Base-by-base conservation (phyloP, 177 flowering plant genomes). In the Vitis hybrid region DNA sequence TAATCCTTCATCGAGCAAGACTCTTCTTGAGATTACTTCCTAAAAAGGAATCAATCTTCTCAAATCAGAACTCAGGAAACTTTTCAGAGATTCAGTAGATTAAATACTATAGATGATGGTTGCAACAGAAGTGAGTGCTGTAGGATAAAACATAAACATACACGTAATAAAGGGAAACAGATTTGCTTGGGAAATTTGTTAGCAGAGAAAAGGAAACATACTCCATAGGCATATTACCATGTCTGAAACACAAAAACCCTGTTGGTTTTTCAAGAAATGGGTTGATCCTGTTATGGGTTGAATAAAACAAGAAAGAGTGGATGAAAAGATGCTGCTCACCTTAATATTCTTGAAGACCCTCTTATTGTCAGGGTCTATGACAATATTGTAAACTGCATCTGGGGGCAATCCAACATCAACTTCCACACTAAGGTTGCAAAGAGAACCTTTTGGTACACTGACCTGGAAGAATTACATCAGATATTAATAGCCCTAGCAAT, bases 301-400 rank as follows among this genome's bases (percentile, higher is more conserved):
- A 19, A 14, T 10, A 19, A 59, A 59, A 59, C 9, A 33, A 64
- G 53, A 61, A 51, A 10, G 50, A 62, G 33, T 10, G 63, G 65
- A 18, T 50, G 51, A 66, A 31, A 66, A 39, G 19, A 56, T 53
- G 60, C 12, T 21, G 68, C 68, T 73, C 70, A 91, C 99, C 93
- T 92, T 86, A 60, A 95, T 93, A 78, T 95, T 95, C 83, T 92
- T 92, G 86, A 95, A 95, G 62, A 93, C 94, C 72, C 94, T 89
- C 72, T 74, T 89, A 66, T 90, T 95, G 67, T 93, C 96, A 73
- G 99, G 97, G 75, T 95, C 94, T n/a, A 73, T 92, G 48, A 93
- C 92, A 68, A 95, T 95, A 71, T 91, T 78, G 72, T 85, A 95
- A 6, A 93, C 83, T 31, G 97, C 94, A 87, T 95, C 99, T 12